Evolutionary conservation across 108 stramenopile genomes (phyloP), one percentile per base, ranked within the genome.

Genomic region (Stephanodiscus minutulus): DNA sequence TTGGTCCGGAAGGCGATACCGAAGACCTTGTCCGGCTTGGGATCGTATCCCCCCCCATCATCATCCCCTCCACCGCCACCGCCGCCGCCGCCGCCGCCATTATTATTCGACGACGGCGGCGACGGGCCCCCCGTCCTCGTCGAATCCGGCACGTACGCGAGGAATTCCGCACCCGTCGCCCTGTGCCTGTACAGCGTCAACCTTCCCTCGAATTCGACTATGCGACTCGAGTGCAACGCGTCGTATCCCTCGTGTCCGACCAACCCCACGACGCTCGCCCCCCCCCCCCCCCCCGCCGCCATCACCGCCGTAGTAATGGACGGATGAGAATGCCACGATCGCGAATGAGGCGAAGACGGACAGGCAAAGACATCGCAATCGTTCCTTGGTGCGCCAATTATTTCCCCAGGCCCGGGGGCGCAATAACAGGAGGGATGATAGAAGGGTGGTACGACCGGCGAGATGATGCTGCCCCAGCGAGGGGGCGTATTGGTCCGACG

Each of bases 1-100:
- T 86, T 89, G 12, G 98, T 99, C 20, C 94, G 82, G 72, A 99
- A 97, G 41, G 86, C 88, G n/a, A 98, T 86, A 25, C 97, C 97
- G 77, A 99, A 99, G 1, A 90, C 93, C 59, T 95, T 95, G 82
- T 98, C 94, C 25, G 88, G 90, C 18, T 74, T 81, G 25, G 78
- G 58, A 74, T 90, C 89, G 31, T 78, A 78, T 1, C 64, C 68
- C 12, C 41, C 58, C 10, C 54, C 70, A 3, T 39, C 65, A 10
- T 39, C 52, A 22, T 43, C 50, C 10, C 54, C 70, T 4, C 50
- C 65, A 10, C 28, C 52, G 18, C 54, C 50, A 1, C 37, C 37
- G 12, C 21, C 20, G 13, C 12, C 27, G 8, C n/a, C n/a, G 27
- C 53, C 61, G n/a, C 58, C 27, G 25, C n/a, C n/a, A n/a, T n/a